Base-by-base conservation (phyloP, 129 eudicot species). In the Lactuca sativa region DNA sequence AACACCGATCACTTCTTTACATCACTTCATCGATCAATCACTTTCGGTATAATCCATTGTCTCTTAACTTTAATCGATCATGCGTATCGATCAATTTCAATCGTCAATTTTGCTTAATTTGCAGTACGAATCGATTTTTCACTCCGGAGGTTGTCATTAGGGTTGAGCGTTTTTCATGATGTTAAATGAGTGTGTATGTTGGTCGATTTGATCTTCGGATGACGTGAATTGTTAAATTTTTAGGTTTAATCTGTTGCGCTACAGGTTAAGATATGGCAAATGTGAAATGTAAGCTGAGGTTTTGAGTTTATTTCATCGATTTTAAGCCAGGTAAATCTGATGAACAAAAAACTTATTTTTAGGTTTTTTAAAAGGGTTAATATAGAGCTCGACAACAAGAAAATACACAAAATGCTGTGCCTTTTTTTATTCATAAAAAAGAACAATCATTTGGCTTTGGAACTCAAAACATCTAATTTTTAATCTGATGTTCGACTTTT, bases 211-310 rank as follows among this genome's bases (percentile, higher is more conserved):
- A 59, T 47, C 51, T 47, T 59, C n/a, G 49, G 59, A 71, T 59
- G 21, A 59, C 38, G 66, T 14, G 9, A 32, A 59, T 59, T 71
- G 68, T 71, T 71, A 9, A 47, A 59, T 59, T 48, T 14, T 44
- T 59, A 59, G 76, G 76, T 33, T 43, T 59, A 71, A 71, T 59
- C 49, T 59, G 75, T 44, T n/a, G 47, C 66, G 66, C 2, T 57
- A 49, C 58, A 43, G 36, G 66, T 58, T 70, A 70, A 70, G 57
- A 58, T 14, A 58, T 5, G 47, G 47, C 5, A 41, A 43, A 14
- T 10, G 52, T 71, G 76, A 34, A 71, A 71, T 59, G 76, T 71
- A 71, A 62, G 76, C 47, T 59, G 59, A 59, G 18, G 59, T 59
- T 59, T 44, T 33, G 67, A 71, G 59, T 71, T 48, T 15, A 59